Evolutionary conservation across 2,329 filamentous ascomycete genomes (phyloP).

Genomic region (Ustilaginoidea virens): DNA sequence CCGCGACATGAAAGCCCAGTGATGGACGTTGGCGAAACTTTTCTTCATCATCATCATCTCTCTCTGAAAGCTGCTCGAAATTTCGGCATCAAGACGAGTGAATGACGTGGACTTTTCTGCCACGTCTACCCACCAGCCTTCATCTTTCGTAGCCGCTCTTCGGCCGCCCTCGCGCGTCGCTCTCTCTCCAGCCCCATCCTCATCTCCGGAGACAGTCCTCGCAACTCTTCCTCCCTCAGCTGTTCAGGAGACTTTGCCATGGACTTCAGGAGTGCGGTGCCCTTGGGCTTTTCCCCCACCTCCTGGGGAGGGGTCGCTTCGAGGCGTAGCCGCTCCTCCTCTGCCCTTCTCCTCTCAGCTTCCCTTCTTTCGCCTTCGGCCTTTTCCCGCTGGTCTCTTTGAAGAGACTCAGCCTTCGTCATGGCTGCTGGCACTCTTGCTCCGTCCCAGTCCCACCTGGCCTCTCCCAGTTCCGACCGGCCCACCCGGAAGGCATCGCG

Average conservation of each 20-base stretch:
- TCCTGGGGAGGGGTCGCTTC: constrained; percentile 45
- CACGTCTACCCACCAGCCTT: constrained; percentile 10
- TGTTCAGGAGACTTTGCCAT: constrained; percentile 64
- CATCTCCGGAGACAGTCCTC: constrained; percentile 81
- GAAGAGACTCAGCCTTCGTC: constrained; percentile 54
- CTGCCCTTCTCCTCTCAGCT: constrained; percentile 52
- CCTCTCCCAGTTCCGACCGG: constrained; percentile 65
- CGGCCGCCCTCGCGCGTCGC: constrained; percentile 76
- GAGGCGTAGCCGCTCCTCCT: constrained; percentile 54
- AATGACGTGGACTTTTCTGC: too few relatives aligned
- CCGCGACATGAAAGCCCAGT: too few relatives aligned
- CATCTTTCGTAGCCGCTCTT: constrained; percentile 66
- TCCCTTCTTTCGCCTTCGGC: constrained; percentile 53
- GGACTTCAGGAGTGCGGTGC: constrained; percentile 34
- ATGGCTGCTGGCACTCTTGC: constrained; percentile 60
- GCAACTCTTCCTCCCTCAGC: constrained; percentile 65
- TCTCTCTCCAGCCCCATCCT: constrained; percentile 73
- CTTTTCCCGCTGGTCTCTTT: constrained; percentile 54
- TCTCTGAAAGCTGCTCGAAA: too few relatives aligned
- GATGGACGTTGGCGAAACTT: too few relatives aligned
- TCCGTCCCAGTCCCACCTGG: constrained; percentile 60
- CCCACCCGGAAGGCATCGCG: constrained; percentile 86
- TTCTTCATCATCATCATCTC: too few relatives aligned
- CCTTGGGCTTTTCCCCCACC: constrained; percentile 27
- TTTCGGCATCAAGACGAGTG: too few relatives aligned